Base-by-base conservation (phyloP, 345 rosid genomes). In the Hypericum perforatum region DNA sequence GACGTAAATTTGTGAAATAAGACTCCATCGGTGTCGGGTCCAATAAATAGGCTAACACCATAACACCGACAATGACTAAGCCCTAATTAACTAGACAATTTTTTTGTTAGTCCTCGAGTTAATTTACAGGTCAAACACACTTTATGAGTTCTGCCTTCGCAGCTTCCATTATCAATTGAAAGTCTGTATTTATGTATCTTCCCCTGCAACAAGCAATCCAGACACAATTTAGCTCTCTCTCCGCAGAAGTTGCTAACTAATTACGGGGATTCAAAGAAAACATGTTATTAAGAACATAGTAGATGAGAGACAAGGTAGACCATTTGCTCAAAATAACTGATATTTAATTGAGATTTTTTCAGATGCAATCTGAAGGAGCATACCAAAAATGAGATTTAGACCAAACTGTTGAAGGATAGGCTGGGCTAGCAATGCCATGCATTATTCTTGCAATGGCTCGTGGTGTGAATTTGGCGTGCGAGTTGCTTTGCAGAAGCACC, bases 351-450 rank as follows among this genome's bases (percentile, higher is more conserved):
- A 22, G 32, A 1, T 22, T 22, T 22, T 22, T 22, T 22, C 32
- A 22, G 32, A 22, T 1, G 32, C 32, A 22, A 22, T 22, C 32
- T 22, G 32, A 6, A 11, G 12, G 7, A 41, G 16, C 37, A 54
- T 85, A 92, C 96, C 98, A 92, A 81, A 92, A 92, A 83, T 92
- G 95, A 62, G 90, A 75, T 70, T 67, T 85, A 22, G 85, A 81
- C 98, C 98, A 88, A 59, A 62, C 57, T 57, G 86, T 43, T 63
- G 81, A 75, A 2, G 85, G 89, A 68, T 85, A 92, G 10, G 94
- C 88, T 62, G 95, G 96, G 72, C 98, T 92, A 53, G 79, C 77
- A 71, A 88, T 78, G 67, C 94, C 96, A 60, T 88, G 96, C 86
- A 92, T 77, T 79, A 88, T 83, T 66, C 96, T 92, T 43, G 94